Evolutionary conservation across 163 green algal genomes (phyloP).

Genomic region (Chlamydomonas reinhardtii): DNA sequence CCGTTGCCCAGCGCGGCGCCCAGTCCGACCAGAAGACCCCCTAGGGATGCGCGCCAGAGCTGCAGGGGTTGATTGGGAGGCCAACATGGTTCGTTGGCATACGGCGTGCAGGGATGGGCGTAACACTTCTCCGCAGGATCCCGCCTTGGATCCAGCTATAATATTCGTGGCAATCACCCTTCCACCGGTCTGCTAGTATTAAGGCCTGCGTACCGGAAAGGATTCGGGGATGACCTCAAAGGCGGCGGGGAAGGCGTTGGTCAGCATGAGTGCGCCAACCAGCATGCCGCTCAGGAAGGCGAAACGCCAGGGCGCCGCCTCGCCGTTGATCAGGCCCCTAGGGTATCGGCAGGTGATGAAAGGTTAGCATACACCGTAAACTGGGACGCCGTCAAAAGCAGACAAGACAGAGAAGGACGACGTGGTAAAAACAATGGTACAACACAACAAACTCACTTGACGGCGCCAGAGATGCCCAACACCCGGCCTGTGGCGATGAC

Average conservation of each 20-base stretch:
- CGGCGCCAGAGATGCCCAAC: constrained; percentile 67
- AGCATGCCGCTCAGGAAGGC: constrained; percentile 67
- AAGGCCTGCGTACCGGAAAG: constrained; percentile 54
- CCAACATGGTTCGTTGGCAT: too few species aligned
- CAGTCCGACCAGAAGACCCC: constrained; percentile 77
- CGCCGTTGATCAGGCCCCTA: constrained; percentile 29
- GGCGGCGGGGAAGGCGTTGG: constrained; percentile 46
- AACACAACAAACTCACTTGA: constrained; percentile 55
- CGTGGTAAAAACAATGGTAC: too few species aligned
- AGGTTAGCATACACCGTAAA: too few species aligned
- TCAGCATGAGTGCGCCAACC: constrained; percentile 49
- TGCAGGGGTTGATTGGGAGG: background rate
- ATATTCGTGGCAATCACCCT: too few species aligned
- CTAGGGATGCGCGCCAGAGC: constrained; percentile 60
- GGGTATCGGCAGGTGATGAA: background rate
- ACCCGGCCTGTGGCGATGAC: constrained; percentile 68
- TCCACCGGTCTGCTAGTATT: too few species aligned
- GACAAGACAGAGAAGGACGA: too few species aligned
- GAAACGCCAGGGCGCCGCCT: constrained; percentile 60
- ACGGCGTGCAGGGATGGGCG: too few species aligned
- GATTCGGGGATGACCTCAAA: constrained; percentile 64
- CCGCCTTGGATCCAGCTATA: too few species aligned
- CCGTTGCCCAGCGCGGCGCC: constrained; percentile 78
- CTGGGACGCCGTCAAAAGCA: too few species aligned
- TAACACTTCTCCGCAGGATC: too few species aligned